phyloP scores from a whole-genome alignment of 192 early-diverging fungal species.

The Jimgerdemannia lactiflua region DNA sequence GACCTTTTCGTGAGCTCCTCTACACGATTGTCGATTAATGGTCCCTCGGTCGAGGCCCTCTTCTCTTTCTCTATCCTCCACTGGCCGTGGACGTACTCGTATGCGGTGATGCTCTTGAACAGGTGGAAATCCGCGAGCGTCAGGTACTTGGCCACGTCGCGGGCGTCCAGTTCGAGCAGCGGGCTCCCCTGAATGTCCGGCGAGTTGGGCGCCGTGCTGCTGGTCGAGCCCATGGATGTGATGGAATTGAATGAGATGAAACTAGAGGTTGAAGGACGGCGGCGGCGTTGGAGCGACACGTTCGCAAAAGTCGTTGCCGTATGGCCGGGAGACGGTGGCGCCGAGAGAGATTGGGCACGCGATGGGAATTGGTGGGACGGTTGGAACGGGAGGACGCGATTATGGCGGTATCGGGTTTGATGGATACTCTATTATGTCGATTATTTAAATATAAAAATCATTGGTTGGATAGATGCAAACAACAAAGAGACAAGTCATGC shows the following conservation, averaged over 20 bases:
- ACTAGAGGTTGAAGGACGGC: neutral
- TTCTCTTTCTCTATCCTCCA: conserved; percentile 11
- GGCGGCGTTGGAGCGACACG: neutral
- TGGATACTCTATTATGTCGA: neutral
- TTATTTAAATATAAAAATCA: too few relatives aligned
- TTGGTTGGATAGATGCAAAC: too few relatives aligned
- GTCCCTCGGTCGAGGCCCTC: neutral
- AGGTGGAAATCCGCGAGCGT: conserved; percentile 40
- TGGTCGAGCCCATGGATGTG: neutral
- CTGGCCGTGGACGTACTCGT: conserved; percentile 22
- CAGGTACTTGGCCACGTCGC: conserved; percentile 33
- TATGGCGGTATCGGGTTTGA: neutral
- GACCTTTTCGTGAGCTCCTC: conserved; percentile 32
- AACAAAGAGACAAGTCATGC: neutral
- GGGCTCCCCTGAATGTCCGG: neutral
- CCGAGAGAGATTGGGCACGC: too few relatives aligned
- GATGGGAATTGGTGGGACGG: too few relatives aligned
- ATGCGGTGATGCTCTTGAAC: conserved; percentile 31
- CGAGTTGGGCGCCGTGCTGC: neutral
- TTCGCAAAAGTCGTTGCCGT: neutral
- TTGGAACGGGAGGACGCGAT: neutral
- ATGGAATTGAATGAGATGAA: neutral
- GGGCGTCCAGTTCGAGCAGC: conserved; percentile 10
- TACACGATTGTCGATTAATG: conserved; percentile 17
- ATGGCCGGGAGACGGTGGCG: too few relatives aligned